These are phyloP conservation scores for Globisporangium acanthophoron DNA, from an alignment of 352 stramenopile species.

Conservation along the genomic window DNA sequence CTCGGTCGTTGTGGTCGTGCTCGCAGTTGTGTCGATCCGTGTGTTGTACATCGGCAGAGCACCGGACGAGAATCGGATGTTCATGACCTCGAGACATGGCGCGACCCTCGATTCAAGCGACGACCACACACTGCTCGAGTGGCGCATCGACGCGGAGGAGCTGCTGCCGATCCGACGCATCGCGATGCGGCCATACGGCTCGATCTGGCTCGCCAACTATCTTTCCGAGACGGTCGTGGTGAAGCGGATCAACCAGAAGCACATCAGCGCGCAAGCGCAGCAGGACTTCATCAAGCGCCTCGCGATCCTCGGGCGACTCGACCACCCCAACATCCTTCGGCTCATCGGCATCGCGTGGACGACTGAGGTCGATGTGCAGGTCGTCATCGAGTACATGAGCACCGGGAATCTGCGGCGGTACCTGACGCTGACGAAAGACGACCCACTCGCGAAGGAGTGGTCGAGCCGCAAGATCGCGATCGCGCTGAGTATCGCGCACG, in stretches of 20 bases:
- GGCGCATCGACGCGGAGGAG: constrained; percentile 13
- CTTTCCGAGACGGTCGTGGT: constrained; percentile 13
- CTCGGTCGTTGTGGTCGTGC: constrained; percentile 10
- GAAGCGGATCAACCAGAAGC: constrained; percentile 20
- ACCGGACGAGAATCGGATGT: constrained; percentile 6
- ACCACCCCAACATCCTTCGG: constrained; percentile 73
- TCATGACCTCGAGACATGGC: constrained; percentile 7
- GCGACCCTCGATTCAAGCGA: constrained; percentile 14
- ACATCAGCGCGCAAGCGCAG: constrained; percentile 13
- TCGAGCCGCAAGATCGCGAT: constrained; percentile 48
- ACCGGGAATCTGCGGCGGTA: constrained; percentile 56
- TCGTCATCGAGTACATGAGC: constrained; percentile 74
- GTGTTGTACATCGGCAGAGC: neutral
- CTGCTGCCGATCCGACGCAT: constrained; percentile 14
- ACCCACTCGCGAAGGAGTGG: constrained; percentile 31
- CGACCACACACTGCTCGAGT: constrained; percentile 10
- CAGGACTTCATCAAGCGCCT: constrained; percentile 63
- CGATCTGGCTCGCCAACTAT: constrained; percentile 16
- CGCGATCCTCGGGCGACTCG: constrained; percentile 46
- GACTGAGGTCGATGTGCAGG: constrained; percentile 39
- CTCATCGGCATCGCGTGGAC: constrained; percentile 79
- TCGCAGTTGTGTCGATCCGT: constrained; percentile 2
- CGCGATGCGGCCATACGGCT: constrained; percentile 14
- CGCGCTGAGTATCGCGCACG: constrained; percentile 54
- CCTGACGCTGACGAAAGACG: constrained; percentile 25